phyloP scores from a whole-genome alignment of 352 stramenopile species.

The Globisporangium uncinulatum region DNA sequence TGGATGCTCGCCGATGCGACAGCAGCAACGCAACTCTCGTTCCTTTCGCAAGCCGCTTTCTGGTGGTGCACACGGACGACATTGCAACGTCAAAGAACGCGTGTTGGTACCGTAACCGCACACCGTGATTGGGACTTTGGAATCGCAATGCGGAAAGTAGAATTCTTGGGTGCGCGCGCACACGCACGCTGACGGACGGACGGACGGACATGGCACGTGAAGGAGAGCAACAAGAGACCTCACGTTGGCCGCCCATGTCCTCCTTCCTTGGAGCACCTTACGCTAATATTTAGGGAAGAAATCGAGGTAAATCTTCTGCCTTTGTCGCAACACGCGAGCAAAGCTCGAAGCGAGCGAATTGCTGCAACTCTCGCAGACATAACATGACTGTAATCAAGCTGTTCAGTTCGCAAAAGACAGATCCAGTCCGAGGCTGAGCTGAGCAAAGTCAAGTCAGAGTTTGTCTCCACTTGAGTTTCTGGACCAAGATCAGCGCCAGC shows the following conservation, averaged over 20 bases:
- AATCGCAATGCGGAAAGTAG: too few species aligned
- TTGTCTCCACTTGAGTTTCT: too few species aligned
- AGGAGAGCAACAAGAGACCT: neutral
- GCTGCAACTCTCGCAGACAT: neutral
- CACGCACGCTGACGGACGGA: too few species aligned
- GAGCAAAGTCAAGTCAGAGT: neutral
- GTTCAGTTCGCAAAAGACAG: neutral
- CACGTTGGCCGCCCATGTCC: neutral
- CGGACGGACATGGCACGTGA: neutral
- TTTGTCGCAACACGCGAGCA: neutral
- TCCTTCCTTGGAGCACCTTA: neutral
- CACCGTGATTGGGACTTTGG: too few species aligned
- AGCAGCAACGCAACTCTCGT: neutral
- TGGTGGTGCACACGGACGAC: too few species aligned
- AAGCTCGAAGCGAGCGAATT: too few species aligned
- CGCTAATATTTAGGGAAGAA: neutral
- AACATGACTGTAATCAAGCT: neutral
- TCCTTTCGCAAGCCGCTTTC: too few species aligned
- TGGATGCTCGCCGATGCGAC: neutral
- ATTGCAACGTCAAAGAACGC: too few species aligned
- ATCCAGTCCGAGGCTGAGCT: neutral
- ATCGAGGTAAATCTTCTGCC: neutral
- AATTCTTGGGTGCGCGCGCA: too few species aligned
- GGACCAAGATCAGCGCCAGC: neutral
- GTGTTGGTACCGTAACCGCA: too few species aligned